Evolutionary conservation across 2,329 filamentous ascomycete species (phyloP), one percentile per base, ranked within the genome.

Genomic region (Neonectria coccinea): DNA sequence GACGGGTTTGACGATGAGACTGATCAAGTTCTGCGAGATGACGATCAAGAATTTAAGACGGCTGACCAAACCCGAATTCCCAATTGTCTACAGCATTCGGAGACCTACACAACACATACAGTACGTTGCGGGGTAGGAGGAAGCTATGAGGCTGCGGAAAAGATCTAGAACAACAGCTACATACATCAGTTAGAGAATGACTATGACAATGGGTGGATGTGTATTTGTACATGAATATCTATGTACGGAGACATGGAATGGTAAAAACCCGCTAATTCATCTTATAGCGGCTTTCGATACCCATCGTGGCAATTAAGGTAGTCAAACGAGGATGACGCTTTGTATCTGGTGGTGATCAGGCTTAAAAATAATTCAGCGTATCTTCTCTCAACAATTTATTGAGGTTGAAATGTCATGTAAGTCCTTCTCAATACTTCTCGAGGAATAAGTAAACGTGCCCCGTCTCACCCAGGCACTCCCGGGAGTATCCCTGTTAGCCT

Each of bases 381-480:
- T 25, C 5, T 25, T 25, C 22, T 25, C 5, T 5, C 22, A 25
- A 25, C 22, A 25, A 25, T 25, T 25, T 25, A 25, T 25, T 4
- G 5, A 25, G 22, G 22, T 5, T 25, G 22, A 25, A 25, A 25
- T 25, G 22, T 25, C 22, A 25, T 25, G 5, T 25, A 25, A 25
- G 22, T 25, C 22, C 22, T 25, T 25, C 20, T 20, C 20, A 25
- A 25, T 25, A 25, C 22, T 25, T 25, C 22, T 5, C 22, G 22
- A 25, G 22, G 22, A 25, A 25, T 5, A 31, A 44, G 56, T 47
- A 58, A 44, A 47, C 45, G 41, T 50, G 25, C 45, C 47, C 56
- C 42, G 47, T 44, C 36, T 59, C 50, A 27, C 55, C 31, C 9
- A 59, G 25, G 12, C 56, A 47, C 52, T 59, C 47, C 47, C 47